Conservation (phyloP, 371 early-diverging fungal genomes). For the Mucor plumbeus region DNA sequence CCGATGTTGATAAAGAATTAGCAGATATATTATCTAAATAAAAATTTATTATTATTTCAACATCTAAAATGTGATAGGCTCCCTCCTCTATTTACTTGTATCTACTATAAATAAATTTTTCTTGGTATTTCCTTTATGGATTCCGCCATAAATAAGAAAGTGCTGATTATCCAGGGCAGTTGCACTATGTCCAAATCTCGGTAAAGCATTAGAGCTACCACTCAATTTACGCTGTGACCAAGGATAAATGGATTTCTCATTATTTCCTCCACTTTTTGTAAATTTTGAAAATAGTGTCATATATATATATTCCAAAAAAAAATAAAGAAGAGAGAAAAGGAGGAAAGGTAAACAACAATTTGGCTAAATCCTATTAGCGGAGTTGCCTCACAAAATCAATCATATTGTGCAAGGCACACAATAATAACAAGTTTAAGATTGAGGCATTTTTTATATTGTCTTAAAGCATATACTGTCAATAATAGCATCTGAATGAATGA, state of each 20-base stretch:
- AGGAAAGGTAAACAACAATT: background rate
- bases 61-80: background rate
- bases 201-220: constrained; percentile 31
- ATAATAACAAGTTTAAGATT: background rate
- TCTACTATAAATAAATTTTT: constrained; percentile 58
- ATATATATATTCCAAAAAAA: background rate
- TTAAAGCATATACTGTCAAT: no score
- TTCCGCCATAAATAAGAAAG: constrained; percentile 57
- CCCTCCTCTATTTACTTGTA: constrained; percentile 38
- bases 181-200: constrained; percentile 60
- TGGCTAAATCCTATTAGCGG: background rate
- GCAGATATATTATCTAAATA: constrained; percentile 30
- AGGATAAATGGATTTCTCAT: constrained; percentile 33
- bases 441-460: background rate
- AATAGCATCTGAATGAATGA: no score
- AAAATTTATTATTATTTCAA: background rate
- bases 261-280: constrained; percentile 21
- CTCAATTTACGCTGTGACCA: constrained; percentile 37
- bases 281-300: constrained; percentile 29
- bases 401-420: background rate
- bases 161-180: constrained; percentile 47
- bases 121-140: constrained; percentile 37
- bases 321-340: background rate
- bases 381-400: background rate
- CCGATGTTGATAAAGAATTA: constrained; percentile 21